Evolutionary conservation across 164 flowering plant species (phyloP), one percentile per base, ranked within the genome.

Genomic region (Vitis cinerea): DNA sequence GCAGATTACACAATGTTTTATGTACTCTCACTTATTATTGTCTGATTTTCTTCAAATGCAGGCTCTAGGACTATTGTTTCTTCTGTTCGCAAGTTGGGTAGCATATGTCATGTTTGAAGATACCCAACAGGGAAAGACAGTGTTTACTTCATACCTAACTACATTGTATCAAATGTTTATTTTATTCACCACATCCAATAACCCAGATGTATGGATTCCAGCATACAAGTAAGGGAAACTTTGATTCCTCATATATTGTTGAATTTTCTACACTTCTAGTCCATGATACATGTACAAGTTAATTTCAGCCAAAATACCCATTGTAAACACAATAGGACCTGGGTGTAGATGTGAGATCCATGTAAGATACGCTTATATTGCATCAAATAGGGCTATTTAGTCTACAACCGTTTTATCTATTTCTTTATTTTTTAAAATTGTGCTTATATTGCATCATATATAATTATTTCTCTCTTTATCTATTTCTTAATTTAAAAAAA

Each of bases 131-230:
- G 99, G 98, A 16, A 82, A 72, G 74, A 73, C 72, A 16, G 54
- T 82, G 19, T 95, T 95, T 80, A 80, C 83, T 74, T 90, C 99
- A 31, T 95, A 78, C 76, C 94, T 93, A 30, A 68, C 81, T 62
- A 95, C 99, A 37, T 63, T 91, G 65, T 92, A 95, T 81, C 89
- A 92, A 70, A 91, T 95, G 98, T 86, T 95, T 83, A 74, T 95
- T 77, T 79, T 95, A 59, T 95, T 91, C 76, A 92, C 99, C 61
- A 94, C 99, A 44, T 88, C 99, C 76, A 94, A 94, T 88, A 92
- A 91, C 73, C 99, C 99, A 30, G 95, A 94, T 86, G 97, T 88
- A 17, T 94, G 99, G 99, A 88, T 94, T 79, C 98, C 97, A 62
- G 98, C 97, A 54, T 95, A 92, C 89, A 95, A 92, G 98, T 94